Percentiles rank a stretch among this genome's conserved stretches.
Conservation (phyloP, 495 filamentous ascomycete species). For the Neurospora discreta region DNA sequence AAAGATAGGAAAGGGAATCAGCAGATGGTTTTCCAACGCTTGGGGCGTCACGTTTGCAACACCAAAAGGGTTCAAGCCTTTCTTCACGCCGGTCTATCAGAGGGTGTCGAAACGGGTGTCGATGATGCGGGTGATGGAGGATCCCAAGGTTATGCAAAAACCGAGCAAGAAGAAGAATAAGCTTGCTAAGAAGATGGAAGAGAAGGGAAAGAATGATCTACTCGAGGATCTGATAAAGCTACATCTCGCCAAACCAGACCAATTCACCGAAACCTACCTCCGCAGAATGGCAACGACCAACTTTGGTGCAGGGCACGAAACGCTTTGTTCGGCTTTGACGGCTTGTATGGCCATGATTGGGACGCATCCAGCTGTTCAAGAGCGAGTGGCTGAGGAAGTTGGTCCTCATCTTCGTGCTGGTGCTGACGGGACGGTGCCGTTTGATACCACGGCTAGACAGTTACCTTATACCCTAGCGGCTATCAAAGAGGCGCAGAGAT, state of each 20-base stretch:
- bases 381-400: slow-evolving; percentile 17
- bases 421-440: not conserved
- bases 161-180: not conserved
- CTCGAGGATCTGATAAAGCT: slow-evolving; percentile 27
- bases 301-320: slow-evolving; percentile 39
- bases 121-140: too few relatives aligned
- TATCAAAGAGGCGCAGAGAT: slow-evolving; percentile 51
- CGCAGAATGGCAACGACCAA: slow-evolving; percentile 36
- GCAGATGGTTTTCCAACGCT: slow-evolving; percentile 10
- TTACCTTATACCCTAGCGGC: slow-evolving; percentile 47
- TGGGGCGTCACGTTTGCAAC: slow-evolving; percentile 22
- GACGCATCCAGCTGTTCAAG: slow-evolving; percentile 11
- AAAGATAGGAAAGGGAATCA: not conserved
- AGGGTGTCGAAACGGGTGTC: slow-evolving; percentile 9
- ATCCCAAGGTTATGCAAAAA: too few relatives aligned
- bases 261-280: slow-evolving; percentile 27
- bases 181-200: not conserved
- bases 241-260: slow-evolving; percentile 19
- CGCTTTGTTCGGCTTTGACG: slow-evolving; percentile 34
- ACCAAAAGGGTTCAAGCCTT: slow-evolving; percentile 22
- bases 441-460: not conserved
- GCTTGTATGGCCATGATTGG: slow-evolving; percentile 27
- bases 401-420: not conserved
- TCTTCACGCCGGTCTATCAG: slow-evolving; percentile 26
- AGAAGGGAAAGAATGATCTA: slow-evolving; percentile 14